Evolutionary conservation across 2,329 filamentous ascomycete species (phyloP), one percentile per base, ranked within the genome.

Genomic region (Tetracladium maxilliforme): DNA sequence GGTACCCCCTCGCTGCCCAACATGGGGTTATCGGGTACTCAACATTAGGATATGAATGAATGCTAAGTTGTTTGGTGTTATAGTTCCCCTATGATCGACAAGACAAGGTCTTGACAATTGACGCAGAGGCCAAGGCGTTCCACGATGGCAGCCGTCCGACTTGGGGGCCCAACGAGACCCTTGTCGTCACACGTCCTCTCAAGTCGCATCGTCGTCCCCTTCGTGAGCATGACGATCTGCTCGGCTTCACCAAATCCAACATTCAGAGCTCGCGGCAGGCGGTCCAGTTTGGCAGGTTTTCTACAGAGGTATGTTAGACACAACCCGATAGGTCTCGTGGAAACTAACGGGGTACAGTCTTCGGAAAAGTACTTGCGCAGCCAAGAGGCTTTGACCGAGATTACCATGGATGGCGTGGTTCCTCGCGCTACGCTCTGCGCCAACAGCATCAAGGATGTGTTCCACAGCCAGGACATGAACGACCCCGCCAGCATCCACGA

Each of bases 81-180:
- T 70, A 92, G 83, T 92, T 77, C 70, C 83, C 83, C 26, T 90
- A 90, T 57, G 67, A 80, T 48, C 81, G 83, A 56, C 71, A 73
- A 52, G 58, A 73, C 34, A 83, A 86, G 44, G 70, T 68, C 19
- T 64, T 70, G 40, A 57, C 68, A 36, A 59, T 68, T 33, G 66
- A 77, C 40, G 63, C 38, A 59, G 66, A 23, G 51, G 54, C 30
- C 78, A 19, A 19, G 11, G 18, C 57, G 14, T 90, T 76, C 47
- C 79, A 83, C 50, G 61, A 69, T 34, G 74, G 70, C 22, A 68
- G 79, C 47, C 83, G 83, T 39, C 81, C 83, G 15, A 72, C 67
- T 24, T 94, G 87, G 78, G 74, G 76, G 19, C 69, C 72, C 3
- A 68, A 72, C 34, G 79, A 83, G 33, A 72, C 72, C 4, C 54